These are phyloP conservation scores for Fusarium albidum DNA, from an alignment of 2,329 filamentous ascomycete species.

Conservation along the genomic window DNA sequence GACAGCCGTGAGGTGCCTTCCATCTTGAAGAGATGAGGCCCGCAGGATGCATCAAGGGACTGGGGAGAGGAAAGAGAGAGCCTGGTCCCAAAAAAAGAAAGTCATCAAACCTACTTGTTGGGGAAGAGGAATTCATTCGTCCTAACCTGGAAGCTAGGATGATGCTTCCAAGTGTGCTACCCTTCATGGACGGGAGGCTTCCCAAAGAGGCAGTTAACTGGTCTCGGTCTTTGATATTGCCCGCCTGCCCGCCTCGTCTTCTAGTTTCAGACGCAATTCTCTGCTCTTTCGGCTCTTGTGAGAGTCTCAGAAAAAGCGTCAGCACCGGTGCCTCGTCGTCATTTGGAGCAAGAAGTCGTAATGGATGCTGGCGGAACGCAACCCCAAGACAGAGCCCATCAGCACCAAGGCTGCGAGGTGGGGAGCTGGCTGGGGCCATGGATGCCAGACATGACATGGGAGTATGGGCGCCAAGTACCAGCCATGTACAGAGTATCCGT, in stretches of 20 bases:
- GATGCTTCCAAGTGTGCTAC: slow-evolving; percentile 13
- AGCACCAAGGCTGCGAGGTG: slow-evolving; percentile 29
- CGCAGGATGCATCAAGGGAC: background rate
- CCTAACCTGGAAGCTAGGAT: slow-evolving; percentile 3
- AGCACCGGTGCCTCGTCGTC: slow-evolving; percentile 22
- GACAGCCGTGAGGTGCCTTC: background rate
- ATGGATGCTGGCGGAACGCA: slow-evolving; percentile 24
- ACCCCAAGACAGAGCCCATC: slow-evolving; percentile 10
- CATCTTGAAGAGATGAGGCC: background rate
- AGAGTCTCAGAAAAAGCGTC: background rate
- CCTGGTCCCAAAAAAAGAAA: background rate
- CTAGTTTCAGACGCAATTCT: background rate
- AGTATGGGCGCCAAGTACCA: slow-evolving; percentile 25
- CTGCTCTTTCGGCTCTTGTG: background rate
- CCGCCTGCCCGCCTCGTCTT: background rate
- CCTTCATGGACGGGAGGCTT: slow-evolving; percentile 21
- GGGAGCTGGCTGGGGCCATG: slow-evolving; percentile 22
- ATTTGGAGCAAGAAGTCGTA: slow-evolving; percentile 25
- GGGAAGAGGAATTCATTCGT: background rate
- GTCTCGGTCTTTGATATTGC: slow-evolving; percentile 3
- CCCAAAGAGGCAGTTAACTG: slow-evolving; percentile 26
- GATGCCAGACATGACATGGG: slow-evolving; percentile 16
- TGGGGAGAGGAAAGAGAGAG: slow-evolving; percentile 4
- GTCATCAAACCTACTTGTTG: background rate
- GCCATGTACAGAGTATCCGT: slow-evolving; percentile 29